Conservation (phyloP, 371 early-diverging fungal genomes). For the Mucor racemosus region DNA sequence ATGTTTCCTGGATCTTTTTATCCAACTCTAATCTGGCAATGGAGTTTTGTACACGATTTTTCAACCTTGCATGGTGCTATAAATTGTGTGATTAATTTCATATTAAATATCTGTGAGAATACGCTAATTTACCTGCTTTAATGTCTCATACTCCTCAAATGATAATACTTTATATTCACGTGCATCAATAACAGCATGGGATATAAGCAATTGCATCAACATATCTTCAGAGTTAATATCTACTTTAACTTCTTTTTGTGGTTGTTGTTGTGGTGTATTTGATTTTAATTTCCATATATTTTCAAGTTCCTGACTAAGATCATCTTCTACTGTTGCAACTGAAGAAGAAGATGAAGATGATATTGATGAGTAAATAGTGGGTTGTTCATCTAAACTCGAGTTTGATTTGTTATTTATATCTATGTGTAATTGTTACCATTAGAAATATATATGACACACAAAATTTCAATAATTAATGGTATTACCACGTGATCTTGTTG, state of each 20-base stretch:
- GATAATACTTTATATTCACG: conserved; percentile 58
- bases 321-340: conserved; percentile 24
- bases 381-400: conserved; percentile 16
- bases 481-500: conserved; percentile 28
- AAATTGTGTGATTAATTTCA: background rate
- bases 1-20: conserved; percentile 71
- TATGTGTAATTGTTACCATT: background rate
- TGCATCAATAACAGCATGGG: conserved; percentile 68
- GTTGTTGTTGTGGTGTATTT: background rate
- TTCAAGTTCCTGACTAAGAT: conserved; percentile 36
- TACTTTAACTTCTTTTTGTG: conserved; percentile 4
- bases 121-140: conserved; percentile 50
- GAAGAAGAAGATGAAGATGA: conserved; percentile 28
- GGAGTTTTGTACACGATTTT: conserved; percentile 23
- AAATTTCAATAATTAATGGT: background rate
- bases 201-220: conserved; percentile 60
- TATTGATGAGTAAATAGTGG: conserved; percentile 16
- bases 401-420: conserved; percentile 1
- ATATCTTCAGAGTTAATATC: conserved; percentile 55
- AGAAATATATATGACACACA: background rate
- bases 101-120: background rate
- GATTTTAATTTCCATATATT: conserved; percentile 41
- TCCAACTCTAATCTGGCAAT: conserved; percentile 58
- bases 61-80: conserved; percentile 33
- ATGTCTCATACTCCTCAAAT: conserved; percentile 57